Evolutionary conservation across 139 green algal genomes (phyloP).

Genomic region (Chlorokybus atmophyticus): DNA sequence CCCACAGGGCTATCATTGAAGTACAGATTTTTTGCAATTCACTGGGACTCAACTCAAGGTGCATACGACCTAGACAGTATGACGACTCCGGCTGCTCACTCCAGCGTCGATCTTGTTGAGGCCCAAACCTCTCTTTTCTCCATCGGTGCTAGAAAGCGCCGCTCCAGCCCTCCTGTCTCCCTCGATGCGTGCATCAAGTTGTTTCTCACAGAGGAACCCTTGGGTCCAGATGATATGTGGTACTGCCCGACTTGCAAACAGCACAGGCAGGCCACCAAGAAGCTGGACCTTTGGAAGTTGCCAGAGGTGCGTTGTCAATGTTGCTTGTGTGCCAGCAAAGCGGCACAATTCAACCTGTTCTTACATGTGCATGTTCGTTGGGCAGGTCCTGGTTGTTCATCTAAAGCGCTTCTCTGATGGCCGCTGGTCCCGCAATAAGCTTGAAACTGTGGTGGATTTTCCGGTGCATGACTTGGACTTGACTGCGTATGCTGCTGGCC

Average conservation of each 20-base stretch:
- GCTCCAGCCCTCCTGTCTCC: constrained; percentile 3
- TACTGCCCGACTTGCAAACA: not conserved
- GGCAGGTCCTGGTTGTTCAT: constrained; percentile 89
- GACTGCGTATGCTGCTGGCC: constrained; percentile 4
- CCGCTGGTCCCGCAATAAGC: constrained; percentile 57
- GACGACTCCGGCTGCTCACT: too few species aligned
- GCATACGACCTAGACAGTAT: too few species aligned
- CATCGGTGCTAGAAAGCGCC: too few species aligned
- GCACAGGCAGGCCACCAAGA: constrained; percentile 61
- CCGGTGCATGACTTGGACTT: constrained; percentile 68
- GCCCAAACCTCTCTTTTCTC: too few species aligned
- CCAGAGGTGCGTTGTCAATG: too few species aligned
- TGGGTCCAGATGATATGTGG: constrained; percentile 25
- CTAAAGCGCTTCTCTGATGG: constrained; percentile 86
- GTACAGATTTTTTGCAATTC: too few species aligned
- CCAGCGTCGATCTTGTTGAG: too few species aligned
- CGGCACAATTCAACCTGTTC: too few species aligned
- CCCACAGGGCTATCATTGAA: too few species aligned
- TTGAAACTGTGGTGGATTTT: constrained; percentile 64
- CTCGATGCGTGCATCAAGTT: constrained; percentile 27
- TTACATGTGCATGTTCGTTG: too few species aligned
- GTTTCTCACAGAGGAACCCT: constrained; percentile 18
- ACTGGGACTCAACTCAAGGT: too few species aligned
- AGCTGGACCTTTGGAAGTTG: constrained; percentile 78
- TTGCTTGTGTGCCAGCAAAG: too few species aligned